These are phyloP conservation scores for Nannochloropsis salina DNA, from an alignment of 108 stramenopile genomes.

Conservation along the genomic window DNA sequence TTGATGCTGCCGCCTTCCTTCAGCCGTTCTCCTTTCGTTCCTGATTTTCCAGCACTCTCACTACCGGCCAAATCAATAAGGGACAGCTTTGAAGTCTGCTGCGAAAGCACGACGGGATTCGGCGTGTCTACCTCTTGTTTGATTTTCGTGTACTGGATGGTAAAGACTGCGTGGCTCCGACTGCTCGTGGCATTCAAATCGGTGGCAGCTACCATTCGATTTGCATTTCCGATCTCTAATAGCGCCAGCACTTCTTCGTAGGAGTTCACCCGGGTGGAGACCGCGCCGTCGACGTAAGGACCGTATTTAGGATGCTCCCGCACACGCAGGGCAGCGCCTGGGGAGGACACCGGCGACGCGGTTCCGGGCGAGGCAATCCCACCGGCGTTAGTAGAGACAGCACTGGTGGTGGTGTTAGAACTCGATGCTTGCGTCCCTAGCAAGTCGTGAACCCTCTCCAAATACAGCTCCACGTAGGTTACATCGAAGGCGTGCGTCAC, in stretches of 20 bases:
- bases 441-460: conserved; percentile 47
- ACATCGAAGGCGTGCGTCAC: conserved; percentile 20
- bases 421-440: conserved; percentile 25
- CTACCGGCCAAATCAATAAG: conserved; percentile 60
- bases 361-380: background rate
- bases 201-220: conserved; percentile 70
- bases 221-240: conserved; percentile 59
- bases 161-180: conserved; percentile 58
- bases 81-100: conserved; percentile 48
- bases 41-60: conserved; percentile 55
- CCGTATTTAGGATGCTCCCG: conserved; percentile 19
- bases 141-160: conserved; percentile 30
- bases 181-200: conserved; percentile 57
- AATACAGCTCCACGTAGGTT: conserved; percentile 39
- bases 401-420: conserved; percentile 16
- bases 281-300: conserved; percentile 22
- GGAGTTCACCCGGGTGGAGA: conserved; percentile 8
- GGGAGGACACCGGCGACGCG: background rate
- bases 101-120: conserved; percentile 14
- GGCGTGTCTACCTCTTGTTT: background rate
- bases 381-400: background rate
- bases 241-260: conserved; percentile 57
- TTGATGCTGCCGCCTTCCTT: conserved; percentile 90
- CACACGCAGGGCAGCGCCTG: conserved; percentile 4
- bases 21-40: conserved; percentile 82